Conservation (phyloP, 148 eudicot genomes). For the Cornus controversa region DNA sequence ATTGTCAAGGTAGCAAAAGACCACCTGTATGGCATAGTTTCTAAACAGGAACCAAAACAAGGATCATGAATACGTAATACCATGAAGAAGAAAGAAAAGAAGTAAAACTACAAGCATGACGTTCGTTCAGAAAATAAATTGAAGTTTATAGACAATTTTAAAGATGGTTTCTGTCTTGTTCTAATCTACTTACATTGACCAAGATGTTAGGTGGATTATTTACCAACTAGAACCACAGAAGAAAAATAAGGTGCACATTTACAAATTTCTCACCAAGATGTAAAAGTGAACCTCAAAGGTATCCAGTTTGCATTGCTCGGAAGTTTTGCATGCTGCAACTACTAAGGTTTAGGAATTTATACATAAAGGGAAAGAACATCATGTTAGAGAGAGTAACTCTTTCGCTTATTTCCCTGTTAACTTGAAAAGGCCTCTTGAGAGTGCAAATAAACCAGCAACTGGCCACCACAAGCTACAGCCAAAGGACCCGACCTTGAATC, state of each 20-base stretch:
- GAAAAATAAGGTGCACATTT: background rate
- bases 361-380: background rate
- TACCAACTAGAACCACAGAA: background rate
- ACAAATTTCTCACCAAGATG: background rate
- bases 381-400: background rate
- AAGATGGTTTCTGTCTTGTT: background rate
- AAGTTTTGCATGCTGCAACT: too few relatives aligned
- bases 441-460: slow-evolving; percentile 55
- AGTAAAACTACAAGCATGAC: too few relatives aligned
- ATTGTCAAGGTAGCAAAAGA: too few relatives aligned
- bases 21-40: too few relatives aligned
- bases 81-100: too few relatives aligned
- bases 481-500: slow-evolving; percentile 46
- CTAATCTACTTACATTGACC: background rate
- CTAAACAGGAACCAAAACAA: too few relatives aligned
- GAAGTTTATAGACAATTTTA: too few relatives aligned
- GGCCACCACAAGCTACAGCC: slow-evolving; percentile 63
- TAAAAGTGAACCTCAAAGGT: background rate
- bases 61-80: too few relatives aligned
- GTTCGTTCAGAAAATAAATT: too few relatives aligned
- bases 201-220: background rate
- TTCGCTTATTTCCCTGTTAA: background rate
- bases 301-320: background rate
- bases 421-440: slow-evolving; percentile 11
- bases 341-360: too few relatives aligned